A percentile compares a stretch with the other conserved stretches of the same genome.
These are phyloP conservation scores for Nakazawaea populi DNA, from an alignment of 805 yeast genomes.

Conservation along the genomic window DNA sequence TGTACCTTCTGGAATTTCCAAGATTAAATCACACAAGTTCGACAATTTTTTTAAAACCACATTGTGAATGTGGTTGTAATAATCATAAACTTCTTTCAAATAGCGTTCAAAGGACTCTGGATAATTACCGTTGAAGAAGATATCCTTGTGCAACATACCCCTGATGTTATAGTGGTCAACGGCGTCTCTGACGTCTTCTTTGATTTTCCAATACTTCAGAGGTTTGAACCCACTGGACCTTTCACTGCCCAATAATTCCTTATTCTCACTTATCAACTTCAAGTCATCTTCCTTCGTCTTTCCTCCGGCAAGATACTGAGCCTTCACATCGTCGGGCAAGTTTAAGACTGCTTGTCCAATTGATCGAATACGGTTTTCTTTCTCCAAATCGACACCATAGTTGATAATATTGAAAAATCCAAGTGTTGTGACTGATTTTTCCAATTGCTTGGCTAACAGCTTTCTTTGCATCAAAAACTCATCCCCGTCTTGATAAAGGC, in stretches of 20 bases:
- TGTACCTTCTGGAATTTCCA: conserved; percentile 42
- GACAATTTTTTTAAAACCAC: conserved; percentile 31
- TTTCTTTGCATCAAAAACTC: conserved; percentile 25
- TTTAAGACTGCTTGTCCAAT: conserved; percentile 35
- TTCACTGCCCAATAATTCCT: conserved; percentile 34
- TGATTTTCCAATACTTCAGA: conserved; percentile 40
- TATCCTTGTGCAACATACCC: conserved; percentile 30
- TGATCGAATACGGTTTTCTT: conserved; percentile 28
- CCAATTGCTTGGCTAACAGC: conserved; percentile 30
- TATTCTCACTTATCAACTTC: conserved; percentile 4
- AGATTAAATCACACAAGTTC: conserved; percentile 35
- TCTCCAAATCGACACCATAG: conserved; percentile 30
- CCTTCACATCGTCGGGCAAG: conserved; percentile 32
- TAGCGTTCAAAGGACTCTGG: conserved; percentile 36
- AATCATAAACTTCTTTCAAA: conserved; percentile 31
- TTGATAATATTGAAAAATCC: conserved; percentile 39
- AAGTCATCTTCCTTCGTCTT: conserved; percentile 14
- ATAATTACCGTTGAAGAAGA: conserved; percentile 19
- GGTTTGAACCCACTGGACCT: conserved; percentile 45
- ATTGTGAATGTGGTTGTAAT: conserved; percentile 32
- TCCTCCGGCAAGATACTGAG: conserved; percentile 31
- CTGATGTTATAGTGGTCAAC: conserved; percentile 39
- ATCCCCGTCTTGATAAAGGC: conserved; percentile 31
- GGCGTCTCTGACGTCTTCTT: conserved; percentile 35
- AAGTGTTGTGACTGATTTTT: conserved; percentile 31